Evolutionary conservation across 352 stramenopile genomes (phyloP).

Genomic region (Phytophthora meadii): DNA sequence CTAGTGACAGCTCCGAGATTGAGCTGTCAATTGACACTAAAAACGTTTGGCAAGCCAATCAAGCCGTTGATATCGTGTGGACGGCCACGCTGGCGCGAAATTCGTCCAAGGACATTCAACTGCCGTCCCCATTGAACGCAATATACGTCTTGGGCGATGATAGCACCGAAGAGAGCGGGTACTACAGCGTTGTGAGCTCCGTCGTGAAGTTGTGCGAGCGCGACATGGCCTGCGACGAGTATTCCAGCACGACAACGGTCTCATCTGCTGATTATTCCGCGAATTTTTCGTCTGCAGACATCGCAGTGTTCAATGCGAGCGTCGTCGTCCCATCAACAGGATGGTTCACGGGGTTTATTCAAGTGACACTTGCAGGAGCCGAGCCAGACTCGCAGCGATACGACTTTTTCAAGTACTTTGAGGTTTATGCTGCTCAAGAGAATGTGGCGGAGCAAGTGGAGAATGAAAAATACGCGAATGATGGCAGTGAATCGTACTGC

Average conservation of each 20-base stretch:
- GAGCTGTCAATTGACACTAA: conserved; percentile 37
- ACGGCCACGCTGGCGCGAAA: conserved; percentile 43
- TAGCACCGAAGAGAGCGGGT: conserved; percentile 21
- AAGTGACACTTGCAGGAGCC: conserved; percentile 50
- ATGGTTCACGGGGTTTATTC: conserved; percentile 49
- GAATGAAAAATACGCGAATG: conserved; percentile 31
- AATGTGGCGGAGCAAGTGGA: conserved; percentile 31
- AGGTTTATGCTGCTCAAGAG: conserved; percentile 45
- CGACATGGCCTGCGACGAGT: conserved; percentile 51
- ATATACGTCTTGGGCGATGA: conserved; percentile 27
- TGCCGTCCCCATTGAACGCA: conserved; percentile 51
- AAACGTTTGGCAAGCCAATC: conserved; percentile 36
- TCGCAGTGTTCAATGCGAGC: conserved; percentile 42
- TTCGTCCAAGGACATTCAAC: conserved; percentile 43
- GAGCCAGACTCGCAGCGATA: conserved; percentile 43
- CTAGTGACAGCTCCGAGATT: conserved; percentile 59
- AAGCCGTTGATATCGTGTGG: conserved; percentile 39
- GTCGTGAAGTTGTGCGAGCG: conserved; percentile 55
- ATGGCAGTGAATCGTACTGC: conserved; percentile 51
- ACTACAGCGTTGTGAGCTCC: conserved; percentile 60
- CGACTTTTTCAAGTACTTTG: conserved; percentile 65
- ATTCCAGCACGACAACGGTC: conserved; percentile 32
- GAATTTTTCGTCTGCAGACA: conserved; percentile 44
- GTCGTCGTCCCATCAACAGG: conserved; percentile 42
- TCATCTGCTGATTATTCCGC: conserved; percentile 32